phyloP scores from a whole-genome alignment of 345 rosid genomes.

The Moricandia moricandioides region DNA sequence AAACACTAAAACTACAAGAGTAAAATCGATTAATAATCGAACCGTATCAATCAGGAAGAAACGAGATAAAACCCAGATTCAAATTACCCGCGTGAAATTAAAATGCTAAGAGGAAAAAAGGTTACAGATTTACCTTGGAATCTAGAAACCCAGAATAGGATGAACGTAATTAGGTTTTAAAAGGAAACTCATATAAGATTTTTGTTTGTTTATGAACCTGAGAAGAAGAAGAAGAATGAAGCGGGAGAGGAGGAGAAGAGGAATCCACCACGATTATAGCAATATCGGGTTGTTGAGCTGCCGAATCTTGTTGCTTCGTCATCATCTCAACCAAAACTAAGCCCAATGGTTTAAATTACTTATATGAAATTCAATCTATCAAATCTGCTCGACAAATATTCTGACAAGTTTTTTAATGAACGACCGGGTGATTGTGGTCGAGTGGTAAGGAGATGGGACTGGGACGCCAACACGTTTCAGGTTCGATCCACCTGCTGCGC shows the following conservation, averaged over 20 bases:
- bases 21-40: neutral
- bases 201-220: slow-evolving; percentile 20
- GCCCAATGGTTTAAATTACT: neutral
- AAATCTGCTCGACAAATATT: slow-evolving; percentile 27
- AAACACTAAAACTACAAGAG: too few species aligned
- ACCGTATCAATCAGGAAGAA: neutral
- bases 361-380: slow-evolving; percentile 21
- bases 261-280: slow-evolving; percentile 33
- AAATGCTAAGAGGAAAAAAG: neutral
- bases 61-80: neutral
- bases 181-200: neutral
- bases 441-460: too few species aligned
- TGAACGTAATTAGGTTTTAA: neutral
- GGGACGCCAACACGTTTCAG: too few species aligned
- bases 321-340: slow-evolving; percentile 17
- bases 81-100: neutral
- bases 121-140: slow-evolving; percentile 8
- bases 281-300: slow-evolving; percentile 25
- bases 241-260: slow-evolving; percentile 13
- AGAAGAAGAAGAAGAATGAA: too few species aligned
- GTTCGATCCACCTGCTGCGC: too few species aligned
- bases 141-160: neutral
- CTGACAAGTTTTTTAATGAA: too few species aligned
- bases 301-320: slow-evolving; percentile 24
- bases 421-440: too few species aligned